phyloP scores from a whole-genome alignment of 73 alveolate genomes.

The Tetrahymena thermophila region DNA sequence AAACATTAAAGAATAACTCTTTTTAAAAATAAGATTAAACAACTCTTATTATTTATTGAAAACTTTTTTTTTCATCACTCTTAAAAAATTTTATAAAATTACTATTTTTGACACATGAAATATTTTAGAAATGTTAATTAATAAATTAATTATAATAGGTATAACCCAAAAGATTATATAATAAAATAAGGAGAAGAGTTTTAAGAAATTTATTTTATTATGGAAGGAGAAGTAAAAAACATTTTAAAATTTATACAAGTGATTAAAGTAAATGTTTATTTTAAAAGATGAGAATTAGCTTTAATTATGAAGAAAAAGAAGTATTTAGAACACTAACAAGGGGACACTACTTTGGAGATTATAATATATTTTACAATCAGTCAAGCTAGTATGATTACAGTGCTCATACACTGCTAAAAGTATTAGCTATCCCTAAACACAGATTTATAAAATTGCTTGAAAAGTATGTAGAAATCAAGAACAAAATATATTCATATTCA shows the following conservation, averaged over 20 bases:
- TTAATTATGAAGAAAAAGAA: slow-evolving; percentile 7
- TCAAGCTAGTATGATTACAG: slow-evolving; percentile 42
- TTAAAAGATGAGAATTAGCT: not conserved
- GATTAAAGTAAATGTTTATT: not conserved
- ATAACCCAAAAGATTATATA: slow-evolving; percentile 56
- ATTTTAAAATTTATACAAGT: not conserved
- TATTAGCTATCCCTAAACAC: slow-evolving; percentile 52
- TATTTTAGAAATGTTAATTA: too few relatives aligned
- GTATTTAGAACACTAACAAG: slow-evolving; percentile 16
- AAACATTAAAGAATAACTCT: not conserved
- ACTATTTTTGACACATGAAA: too few relatives aligned
- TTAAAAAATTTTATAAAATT: too few relatives aligned
- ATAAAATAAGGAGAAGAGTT: slow-evolving; percentile 74
- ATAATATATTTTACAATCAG: slow-evolving; percentile 49
- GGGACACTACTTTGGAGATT: slow-evolving; percentile 42
- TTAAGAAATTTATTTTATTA: slow-evolving; percentile 77
- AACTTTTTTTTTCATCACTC: too few relatives aligned
- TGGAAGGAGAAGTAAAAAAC: slow-evolving; percentile 71
- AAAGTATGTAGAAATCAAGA: slow-evolving; percentile 49
- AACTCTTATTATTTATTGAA: too few relatives aligned
- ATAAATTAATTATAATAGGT: not conserved
- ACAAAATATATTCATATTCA: slow-evolving; percentile 5
- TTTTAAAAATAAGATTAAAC: too few relatives aligned
- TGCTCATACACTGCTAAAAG: slow-evolving; percentile 46
- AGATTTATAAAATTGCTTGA: slow-evolving; percentile 48